These are phyloP conservation scores for Leishmania turanica DNA, from an alignment of 208 protist species.

Conservation along the genomic window DNA sequence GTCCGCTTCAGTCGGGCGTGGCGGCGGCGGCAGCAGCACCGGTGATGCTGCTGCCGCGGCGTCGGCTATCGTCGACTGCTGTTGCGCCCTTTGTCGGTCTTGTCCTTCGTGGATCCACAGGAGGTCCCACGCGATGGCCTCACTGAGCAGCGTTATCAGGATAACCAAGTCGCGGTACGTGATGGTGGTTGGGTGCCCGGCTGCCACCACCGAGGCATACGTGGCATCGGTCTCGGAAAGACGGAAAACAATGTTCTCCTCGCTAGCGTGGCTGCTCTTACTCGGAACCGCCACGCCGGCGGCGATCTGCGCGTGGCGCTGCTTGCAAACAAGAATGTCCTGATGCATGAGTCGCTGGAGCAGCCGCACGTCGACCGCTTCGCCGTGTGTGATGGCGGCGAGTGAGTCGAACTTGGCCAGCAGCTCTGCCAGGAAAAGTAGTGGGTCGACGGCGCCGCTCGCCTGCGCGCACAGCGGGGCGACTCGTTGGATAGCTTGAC, in stretches of 20 bases:
- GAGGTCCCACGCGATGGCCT: constrained; percentile 56
- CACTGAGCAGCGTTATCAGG: constrained; percentile 44
- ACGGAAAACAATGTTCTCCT: constrained; percentile 30
- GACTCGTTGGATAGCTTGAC: neutral
- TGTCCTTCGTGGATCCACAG: constrained; percentile 31
- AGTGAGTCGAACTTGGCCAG: constrained; percentile 37
- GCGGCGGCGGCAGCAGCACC: neutral
- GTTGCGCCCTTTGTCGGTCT: neutral
- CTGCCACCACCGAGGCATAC: constrained; percentile 11
- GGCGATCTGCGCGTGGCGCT: constrained; percentile 17
- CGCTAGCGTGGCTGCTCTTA: neutral
- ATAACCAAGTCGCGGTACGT: constrained; percentile 49
- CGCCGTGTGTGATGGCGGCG: constrained; percentile 49
- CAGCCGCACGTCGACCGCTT: constrained; percentile 48
- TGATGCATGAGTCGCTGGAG: constrained; percentile 35
- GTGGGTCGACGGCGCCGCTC: neutral
- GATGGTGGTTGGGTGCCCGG: constrained; percentile 26
- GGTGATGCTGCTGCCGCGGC: neutral
- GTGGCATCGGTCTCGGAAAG: constrained; percentile 29
- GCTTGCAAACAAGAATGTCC: constrained; percentile 28
- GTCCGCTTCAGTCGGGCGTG: constrained; percentile 15
- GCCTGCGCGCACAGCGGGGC: neutral
- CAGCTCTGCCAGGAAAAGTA: constrained; percentile 29
- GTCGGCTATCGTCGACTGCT: neutral
- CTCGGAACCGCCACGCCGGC: neutral